Evolutionary conservation across 2,329 filamentous ascomycete genomes (phyloP).

Genomic region (Scytalidium lignicola): DNA sequence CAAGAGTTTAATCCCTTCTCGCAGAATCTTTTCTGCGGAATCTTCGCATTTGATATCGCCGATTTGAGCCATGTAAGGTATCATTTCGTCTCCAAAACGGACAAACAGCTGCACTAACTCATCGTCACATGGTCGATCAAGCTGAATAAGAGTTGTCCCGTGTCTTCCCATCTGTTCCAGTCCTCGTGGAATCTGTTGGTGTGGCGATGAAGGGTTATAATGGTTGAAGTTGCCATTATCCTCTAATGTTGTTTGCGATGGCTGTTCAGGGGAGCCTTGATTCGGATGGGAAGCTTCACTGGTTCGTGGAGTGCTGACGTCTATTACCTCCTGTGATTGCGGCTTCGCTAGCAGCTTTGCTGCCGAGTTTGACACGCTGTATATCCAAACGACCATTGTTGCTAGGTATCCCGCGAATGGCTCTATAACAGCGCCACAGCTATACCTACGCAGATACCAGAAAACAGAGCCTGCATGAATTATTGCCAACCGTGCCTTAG

Average conservation of each 20-base stretch:
- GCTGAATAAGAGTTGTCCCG: slow-evolving; percentile 8
- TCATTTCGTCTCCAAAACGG: slow-evolving; percentile 8
- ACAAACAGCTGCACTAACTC: slow-evolving; percentile 13
- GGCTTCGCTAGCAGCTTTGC: slow-evolving; percentile 1
- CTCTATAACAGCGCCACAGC: slow-evolving; percentile 35
- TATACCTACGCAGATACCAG: slow-evolving; percentile 42
- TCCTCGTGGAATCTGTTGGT: background rate
- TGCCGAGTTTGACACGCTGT: slow-evolving; percentile 21
- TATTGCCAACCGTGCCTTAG: slow-evolving; percentile 39
- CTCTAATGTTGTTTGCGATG: background rate
- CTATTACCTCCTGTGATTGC: background rate
- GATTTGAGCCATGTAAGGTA: slow-evolving; percentile 9
- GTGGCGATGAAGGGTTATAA: background rate
- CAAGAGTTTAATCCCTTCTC: slow-evolving; percentile 7
- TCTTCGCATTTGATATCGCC: slow-evolving; percentile 8
- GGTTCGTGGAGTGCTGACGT: background rate
- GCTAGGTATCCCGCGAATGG: slow-evolving; percentile 33
- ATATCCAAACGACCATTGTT: slow-evolving; percentile 36
- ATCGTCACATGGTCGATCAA: slow-evolving; percentile 14
- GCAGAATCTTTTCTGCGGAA: slow-evolving; percentile 6
- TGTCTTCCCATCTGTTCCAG: slow-evolving; percentile 3
- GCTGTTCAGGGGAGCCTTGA: background rate
- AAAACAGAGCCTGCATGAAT: slow-evolving; percentile 40
- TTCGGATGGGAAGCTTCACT: background rate
- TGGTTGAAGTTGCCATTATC: background rate